Evolutionary conservation across 305 asterid species (phyloP).

Genomic region (Ajuga reptans): DNA sequence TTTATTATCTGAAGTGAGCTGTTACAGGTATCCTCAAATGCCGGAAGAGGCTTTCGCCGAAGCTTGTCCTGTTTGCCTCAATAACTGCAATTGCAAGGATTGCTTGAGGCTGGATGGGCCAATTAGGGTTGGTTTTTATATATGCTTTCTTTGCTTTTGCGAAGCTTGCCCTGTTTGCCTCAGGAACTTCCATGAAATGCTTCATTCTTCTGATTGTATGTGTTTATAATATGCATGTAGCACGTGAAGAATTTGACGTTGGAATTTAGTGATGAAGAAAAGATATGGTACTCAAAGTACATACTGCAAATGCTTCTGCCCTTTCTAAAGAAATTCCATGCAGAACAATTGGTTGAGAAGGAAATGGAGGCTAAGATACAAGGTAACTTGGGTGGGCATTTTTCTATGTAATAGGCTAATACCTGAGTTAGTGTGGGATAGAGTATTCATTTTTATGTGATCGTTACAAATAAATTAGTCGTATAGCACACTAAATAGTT

Average conservation of each 20-base stretch:
- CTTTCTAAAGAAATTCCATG: slow-evolving; percentile 37
- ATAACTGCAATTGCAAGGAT: slow-evolving; percentile 67
- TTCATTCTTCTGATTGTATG: not conserved
- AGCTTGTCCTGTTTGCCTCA: slow-evolving; percentile 61
- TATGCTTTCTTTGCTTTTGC: not conserved
- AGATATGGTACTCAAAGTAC: slow-evolving; percentile 37
- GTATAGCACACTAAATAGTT: not conserved
- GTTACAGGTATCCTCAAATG: slow-evolving; percentile 63
- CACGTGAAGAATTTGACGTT: slow-evolving; percentile 34
- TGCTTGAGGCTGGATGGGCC: slow-evolving; percentile 60
- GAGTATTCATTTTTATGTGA: not conserved
- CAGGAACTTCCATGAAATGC: not conserved
- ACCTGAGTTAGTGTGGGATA: not conserved
- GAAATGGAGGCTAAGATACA: slow-evolving; percentile 51
- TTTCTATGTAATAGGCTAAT: not conserved
- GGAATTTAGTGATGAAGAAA: slow-evolving; percentile 28
- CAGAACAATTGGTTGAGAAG: slow-evolving; percentile 51
- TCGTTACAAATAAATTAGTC: not conserved
- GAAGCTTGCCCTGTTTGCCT: not conserved
- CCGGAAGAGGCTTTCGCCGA: slow-evolving; percentile 50
- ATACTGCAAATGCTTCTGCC: slow-evolving; percentile 48
- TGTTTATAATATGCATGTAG: slow-evolving; percentile 22
- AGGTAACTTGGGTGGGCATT: slow-evolving; percentile 21
- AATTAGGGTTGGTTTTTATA: slow-evolving; percentile 34
- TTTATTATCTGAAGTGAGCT: slow-evolving; percentile 17